These are phyloP conservation scores for Epichloe aotearoae DNA, from an alignment of 2,329 filamentous ascomycete genomes.

Conservation along the genomic window DNA sequence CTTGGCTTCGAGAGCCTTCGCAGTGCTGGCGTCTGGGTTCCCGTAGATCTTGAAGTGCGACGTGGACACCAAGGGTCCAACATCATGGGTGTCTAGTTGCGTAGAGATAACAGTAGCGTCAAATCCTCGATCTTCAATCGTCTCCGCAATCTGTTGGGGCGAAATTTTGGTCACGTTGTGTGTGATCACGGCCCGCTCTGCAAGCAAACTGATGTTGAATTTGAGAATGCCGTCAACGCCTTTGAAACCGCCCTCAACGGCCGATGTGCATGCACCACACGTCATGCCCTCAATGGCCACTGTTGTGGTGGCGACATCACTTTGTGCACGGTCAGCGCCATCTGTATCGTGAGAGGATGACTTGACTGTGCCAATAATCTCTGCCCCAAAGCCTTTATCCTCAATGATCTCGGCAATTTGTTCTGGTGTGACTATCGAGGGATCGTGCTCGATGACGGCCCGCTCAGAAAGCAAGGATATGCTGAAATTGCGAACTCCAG, in stretches of 20 bases:
- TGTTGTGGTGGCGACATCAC: constrained; percentile 56
- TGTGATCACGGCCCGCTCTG: constrained; percentile 78
- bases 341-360: constrained; percentile 16
- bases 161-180: constrained; percentile 64
- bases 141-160: constrained; percentile 61
- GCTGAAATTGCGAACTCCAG: constrained; percentile 62
- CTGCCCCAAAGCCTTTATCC: constrained; percentile 68
- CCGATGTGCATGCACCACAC: constrained; percentile 89
- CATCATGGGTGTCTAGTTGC: constrained; percentile 42
- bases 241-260: constrained; percentile 72
- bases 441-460: constrained; percentile 73
- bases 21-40: constrained; percentile 55
- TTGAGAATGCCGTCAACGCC: constrained; percentile 64
- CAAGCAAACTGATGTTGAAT: constrained; percentile 90
- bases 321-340: constrained; percentile 17
- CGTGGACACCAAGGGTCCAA: constrained; percentile 42
- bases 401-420: constrained; percentile 48
- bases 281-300: constrained; percentile 94
- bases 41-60: constrained; percentile 80
- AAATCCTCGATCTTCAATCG: constrained; percentile 83
- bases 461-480: constrained; percentile 76
- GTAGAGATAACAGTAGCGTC: constrained; percentile 75
- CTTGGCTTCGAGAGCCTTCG: constrained; percentile 55
- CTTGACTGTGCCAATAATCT: constrained; percentile 57
- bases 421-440: constrained; percentile 35